These are phyloP conservation scores for Dalbergia oliveri DNA, from an alignment of 306 rosid genomes.

Conservation along the genomic window DNA sequence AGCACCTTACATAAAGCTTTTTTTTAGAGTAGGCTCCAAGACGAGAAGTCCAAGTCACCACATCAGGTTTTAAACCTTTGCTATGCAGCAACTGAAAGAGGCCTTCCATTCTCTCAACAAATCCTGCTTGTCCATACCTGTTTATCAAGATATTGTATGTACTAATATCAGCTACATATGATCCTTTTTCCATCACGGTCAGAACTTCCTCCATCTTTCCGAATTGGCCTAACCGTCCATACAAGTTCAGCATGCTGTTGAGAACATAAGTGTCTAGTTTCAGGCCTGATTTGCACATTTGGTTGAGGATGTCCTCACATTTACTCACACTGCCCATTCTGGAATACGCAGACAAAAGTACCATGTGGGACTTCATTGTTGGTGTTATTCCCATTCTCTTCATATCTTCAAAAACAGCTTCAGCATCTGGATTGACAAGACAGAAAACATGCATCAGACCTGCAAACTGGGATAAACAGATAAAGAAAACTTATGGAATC, in stretches of 20 bases:
- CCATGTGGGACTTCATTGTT: constrained; percentile 96
- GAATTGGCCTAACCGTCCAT: constrained; percentile 82
- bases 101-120: constrained; percentile 78
- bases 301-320: constrained; percentile 83
- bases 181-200: constrained; percentile 71
- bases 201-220: constrained; percentile 82
- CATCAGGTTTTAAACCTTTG: constrained; percentile 81
- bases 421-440: constrained; percentile 65
- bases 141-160: constrained; percentile 86
- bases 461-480: too few relatives aligned
- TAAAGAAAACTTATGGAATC: not conserved
- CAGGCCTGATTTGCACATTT: constrained; percentile 74
- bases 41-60: constrained; percentile 93
- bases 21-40: constrained; percentile 91
- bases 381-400: constrained; percentile 83
- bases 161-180: constrained; percentile 69
- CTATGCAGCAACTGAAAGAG: constrained; percentile 58
- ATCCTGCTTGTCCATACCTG: constrained; percentile 86
- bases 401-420: constrained; percentile 81
- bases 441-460: not conserved
- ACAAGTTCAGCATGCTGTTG: constrained; percentile 84
- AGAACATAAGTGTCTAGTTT: constrained; percentile 82
- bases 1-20: constrained; percentile 79
- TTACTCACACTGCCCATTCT: constrained; percentile 68
- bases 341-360: constrained; percentile 85